A percentile compares a stretch with the other conserved stretches of the same genome.
phyloP scores from a whole-genome alignment of 768 basidiomycete genomes.

The Lactarius pseudohatsudake region DNA sequence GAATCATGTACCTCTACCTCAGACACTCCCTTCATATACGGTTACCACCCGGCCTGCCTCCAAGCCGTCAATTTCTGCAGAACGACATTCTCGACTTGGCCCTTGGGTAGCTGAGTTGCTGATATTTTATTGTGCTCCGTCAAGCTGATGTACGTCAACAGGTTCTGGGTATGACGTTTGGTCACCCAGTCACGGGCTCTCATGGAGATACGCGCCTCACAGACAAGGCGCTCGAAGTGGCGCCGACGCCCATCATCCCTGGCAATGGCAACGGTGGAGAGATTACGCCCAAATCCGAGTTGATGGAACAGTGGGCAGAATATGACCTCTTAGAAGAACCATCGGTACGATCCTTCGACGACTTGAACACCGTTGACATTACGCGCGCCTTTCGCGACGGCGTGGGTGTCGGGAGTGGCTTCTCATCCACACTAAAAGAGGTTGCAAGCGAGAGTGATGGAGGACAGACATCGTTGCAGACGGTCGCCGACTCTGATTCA shows the following conservation, averaged over 20 bases:
- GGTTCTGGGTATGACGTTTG: constrained; percentile 20
- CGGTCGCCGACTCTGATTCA: constrained; percentile 2
- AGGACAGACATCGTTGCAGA: background rate
- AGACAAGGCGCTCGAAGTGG: constrained; percentile 6
- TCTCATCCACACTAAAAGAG: background rate
- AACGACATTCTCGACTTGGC: constrained; percentile 26
- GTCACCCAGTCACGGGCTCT: constrained; percentile 1
- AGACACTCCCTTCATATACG: constrained; percentile 19
- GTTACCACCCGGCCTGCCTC: constrained; percentile 11
- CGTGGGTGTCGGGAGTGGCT: background rate
- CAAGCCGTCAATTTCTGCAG: constrained; percentile 19
- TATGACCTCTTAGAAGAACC: constrained; percentile 20
- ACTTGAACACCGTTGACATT: constrained; percentile 8
- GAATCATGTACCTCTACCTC: constrained; percentile 7
- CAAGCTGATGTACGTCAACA: constrained; percentile 16
- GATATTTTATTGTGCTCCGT: background rate
- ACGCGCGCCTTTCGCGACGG: constrained; percentile 13
- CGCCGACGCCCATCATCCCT: background rate
- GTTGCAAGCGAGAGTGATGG: background rate
- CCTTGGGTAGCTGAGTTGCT: constrained; percentile 19
- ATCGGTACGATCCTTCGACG: background rate
- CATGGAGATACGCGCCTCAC: constrained; percentile 14
- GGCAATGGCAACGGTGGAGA: background rate
- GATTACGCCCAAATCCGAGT: background rate
- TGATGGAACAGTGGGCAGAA: constrained; percentile 4